phyloP scores from a whole-genome alignment of 139 green algal genomes.

The Tetraselmis chui region DNA sequence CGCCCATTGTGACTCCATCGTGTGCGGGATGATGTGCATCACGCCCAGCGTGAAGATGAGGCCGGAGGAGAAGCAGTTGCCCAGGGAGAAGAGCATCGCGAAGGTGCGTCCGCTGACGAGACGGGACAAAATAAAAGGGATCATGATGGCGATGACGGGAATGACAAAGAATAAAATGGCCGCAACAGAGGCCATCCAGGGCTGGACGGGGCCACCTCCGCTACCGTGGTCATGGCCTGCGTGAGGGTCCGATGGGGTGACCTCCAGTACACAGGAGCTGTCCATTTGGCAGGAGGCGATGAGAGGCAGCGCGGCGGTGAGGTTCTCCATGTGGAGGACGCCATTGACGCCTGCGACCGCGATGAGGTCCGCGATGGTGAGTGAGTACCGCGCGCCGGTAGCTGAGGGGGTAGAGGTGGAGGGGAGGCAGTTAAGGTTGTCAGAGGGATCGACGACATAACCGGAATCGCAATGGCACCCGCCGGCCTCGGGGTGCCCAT shows the following conservation, averaged over 20 bases:
- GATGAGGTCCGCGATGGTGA: background rate
- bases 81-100: background rate
- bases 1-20: background rate
- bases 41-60: background rate
- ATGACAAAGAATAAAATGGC: background rate
- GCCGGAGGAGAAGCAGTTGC: background rate
- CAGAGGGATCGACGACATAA: background rate
- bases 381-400: background rate
- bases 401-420: background rate
- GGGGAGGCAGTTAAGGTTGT: background rate
- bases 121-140: background rate
- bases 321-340: background rate
- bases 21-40: background rate
- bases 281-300: background rate
- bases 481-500: background rate
- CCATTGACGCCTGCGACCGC: background rate
- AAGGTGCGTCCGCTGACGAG: background rate
- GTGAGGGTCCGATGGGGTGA: background rate
- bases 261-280: background rate
- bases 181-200: background rate
- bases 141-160: background rate
- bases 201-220: background rate
- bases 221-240: background rate
- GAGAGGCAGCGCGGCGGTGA: background rate
- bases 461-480: background rate